Evolutionary conservation across 371 early-diverging fungal species (phyloP).

Genomic region (Lichtheimia hyalospora): DNA sequence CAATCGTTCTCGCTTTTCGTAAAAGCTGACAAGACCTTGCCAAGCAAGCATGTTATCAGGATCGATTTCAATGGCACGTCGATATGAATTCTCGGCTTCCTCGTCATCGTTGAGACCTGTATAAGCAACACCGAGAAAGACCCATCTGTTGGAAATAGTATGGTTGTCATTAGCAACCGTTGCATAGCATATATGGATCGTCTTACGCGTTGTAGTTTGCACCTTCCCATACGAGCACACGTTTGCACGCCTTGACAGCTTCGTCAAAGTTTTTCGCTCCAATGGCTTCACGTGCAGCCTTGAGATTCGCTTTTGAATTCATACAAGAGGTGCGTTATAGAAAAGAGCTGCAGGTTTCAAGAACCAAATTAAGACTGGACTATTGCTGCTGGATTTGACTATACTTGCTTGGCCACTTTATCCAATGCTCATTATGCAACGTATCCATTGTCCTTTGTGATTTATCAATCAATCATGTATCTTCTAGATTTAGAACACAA

Average conservation of each 20-base stretch:
- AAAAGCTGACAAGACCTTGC: slow-evolving; percentile 71
- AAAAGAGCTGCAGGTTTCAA: too few species aligned
- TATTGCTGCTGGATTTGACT: too few species aligned
- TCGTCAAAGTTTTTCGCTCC: slow-evolving; percentile 69
- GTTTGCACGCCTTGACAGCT: slow-evolving; percentile 69
- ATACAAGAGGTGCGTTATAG: background rate
- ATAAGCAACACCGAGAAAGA: slow-evolving; percentile 79
- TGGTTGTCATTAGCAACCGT: background rate
- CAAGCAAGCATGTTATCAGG: slow-evolving; percentile 69
- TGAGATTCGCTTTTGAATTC: slow-evolving; percentile 68
- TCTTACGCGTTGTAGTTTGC: slow-evolving; percentile 80
- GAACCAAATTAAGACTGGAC: too few species aligned
- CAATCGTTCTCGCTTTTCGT: slow-evolving; percentile 55
- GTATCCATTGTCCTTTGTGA: too few species aligned
- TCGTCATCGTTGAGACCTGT: slow-evolving; percentile 64
- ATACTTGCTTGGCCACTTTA: too few species aligned
- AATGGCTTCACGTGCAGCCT: slow-evolving; percentile 79
- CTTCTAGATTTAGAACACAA: too few species aligned
- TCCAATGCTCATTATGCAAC: too few species aligned
- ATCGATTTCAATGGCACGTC: slow-evolving; percentile 65
- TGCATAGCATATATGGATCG: background rate
- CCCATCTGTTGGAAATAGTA: slow-evolving; percentile 40
- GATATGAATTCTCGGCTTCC: slow-evolving; percentile 70
- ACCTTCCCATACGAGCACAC: slow-evolving; percentile 71
- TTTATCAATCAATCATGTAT: too few species aligned